phyloP scores from a whole-genome alignment of 1,139 yeast genomes.

The Candida sp. region DNA sequence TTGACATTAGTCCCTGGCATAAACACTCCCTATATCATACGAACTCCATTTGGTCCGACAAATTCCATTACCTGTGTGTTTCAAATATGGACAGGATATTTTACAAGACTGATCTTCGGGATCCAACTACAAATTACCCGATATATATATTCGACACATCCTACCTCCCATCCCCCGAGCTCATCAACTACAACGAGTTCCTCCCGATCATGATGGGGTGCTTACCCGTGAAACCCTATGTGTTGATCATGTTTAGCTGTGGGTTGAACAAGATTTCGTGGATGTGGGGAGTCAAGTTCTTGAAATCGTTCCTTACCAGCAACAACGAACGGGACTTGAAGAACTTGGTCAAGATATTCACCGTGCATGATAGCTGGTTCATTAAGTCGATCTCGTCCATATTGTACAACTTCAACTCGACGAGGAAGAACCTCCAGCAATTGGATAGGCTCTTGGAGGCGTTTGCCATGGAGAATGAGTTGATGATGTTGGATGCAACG shows the following conservation, averaged over 20 bases:
- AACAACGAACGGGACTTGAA: constrained; percentile 42
- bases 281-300: constrained; percentile 81
- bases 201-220: constrained; percentile 42
- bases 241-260: constrained; percentile 75
- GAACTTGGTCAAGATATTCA: constrained; percentile 62
- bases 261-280: constrained; percentile 73
- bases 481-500: background rate
- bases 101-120: constrained; percentile 59
- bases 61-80: background rate
- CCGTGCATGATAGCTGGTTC: constrained; percentile 95
- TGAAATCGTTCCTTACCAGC: constrained; percentile 66
- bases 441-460: constrained; percentile 35
- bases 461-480: constrained; percentile 19
- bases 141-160: constrained; percentile 78
- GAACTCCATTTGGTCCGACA: background rate
- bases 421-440: constrained; percentile 34
- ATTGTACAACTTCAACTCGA: constrained; percentile 53
- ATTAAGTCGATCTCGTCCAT: constrained; percentile 81
- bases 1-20: too few relatives aligned
- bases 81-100: constrained; percentile 55
- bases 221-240: constrained; percentile 63
- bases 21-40: too few relatives aligned
- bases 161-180: constrained; percentile 65
- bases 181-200: constrained; percentile 43
- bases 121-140: constrained; percentile 66